These are phyloP conservation scores for Omphalotus guepiniiformis DNA, from an alignment of 768 basidiomycete species.

Conservation along the genomic window DNA sequence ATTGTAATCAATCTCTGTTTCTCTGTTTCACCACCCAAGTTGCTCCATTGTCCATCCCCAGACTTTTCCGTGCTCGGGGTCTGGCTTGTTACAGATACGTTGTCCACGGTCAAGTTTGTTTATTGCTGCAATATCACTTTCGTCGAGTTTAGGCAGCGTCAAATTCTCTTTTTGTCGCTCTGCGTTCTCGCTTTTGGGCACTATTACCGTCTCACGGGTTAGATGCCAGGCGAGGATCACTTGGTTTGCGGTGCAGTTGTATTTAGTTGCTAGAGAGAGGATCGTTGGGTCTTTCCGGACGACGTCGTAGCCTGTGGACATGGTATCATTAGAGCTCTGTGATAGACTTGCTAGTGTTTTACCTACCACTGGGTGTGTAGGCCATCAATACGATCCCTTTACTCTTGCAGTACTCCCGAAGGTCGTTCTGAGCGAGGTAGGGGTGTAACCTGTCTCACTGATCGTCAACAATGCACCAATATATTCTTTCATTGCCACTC, in stretches of 20 bases:
- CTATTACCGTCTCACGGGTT: conserved; percentile 35
- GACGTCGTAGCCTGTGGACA: conserved; percentile 31
- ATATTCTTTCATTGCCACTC: background rate
- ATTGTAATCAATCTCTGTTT: too few relatives aligned
- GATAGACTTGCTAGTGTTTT: background rate
- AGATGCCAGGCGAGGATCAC: conserved; percentile 51
- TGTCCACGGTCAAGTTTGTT: conserved; percentile 27
- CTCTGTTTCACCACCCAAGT: conserved; percentile 42
- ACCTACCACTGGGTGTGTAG: conserved; percentile 26
- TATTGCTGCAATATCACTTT: conserved; percentile 29
- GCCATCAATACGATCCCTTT: conserved; percentile 34
- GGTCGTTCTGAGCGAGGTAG: conserved; percentile 24
- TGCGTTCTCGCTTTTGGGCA: conserved; percentile 45
- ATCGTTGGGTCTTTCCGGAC: conserved; percentile 46
- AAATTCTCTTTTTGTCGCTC: conserved; percentile 49
- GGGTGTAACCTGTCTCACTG: conserved; percentile 23
- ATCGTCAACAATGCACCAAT: background rate
- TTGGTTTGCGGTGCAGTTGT: conserved; percentile 42
- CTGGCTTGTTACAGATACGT: conserved; percentile 27
- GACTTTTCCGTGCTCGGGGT: conserved; percentile 25
- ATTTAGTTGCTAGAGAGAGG: conserved; percentile 40
- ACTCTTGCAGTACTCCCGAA: conserved; percentile 26
- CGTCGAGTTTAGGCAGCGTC: conserved; percentile 27
- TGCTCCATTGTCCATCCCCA: conserved; percentile 35
- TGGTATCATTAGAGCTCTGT: background rate